Conservation (phyloP, 495 filamentous ascomycete genomes). For the Evernia prunastri region DNA sequence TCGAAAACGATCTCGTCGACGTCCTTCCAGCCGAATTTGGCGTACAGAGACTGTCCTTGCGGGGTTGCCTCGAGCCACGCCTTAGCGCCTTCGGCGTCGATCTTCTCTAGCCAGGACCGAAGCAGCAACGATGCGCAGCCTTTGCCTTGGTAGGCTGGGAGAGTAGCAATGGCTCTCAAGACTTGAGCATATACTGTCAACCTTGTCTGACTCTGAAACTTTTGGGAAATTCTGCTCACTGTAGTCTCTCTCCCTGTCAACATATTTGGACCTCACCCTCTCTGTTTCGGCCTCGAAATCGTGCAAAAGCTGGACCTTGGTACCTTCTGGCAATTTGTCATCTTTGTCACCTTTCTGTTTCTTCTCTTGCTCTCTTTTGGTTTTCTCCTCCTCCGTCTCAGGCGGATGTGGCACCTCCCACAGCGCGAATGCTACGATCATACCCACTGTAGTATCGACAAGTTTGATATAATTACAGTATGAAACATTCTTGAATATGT, state of each 20-base stretch:
- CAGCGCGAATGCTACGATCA: slow-evolving; percentile 14
- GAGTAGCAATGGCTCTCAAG: slow-evolving; percentile 25
- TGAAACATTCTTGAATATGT: slow-evolving; percentile 6
- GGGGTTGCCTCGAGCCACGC: slow-evolving; percentile 34
- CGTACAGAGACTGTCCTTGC: slow-evolving; percentile 31
- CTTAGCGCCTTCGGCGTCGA: slow-evolving; percentile 27
- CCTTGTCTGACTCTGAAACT: not conserved
- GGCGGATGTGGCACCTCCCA: slow-evolving; percentile 13
- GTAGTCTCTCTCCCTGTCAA: slow-evolving; percentile 19
- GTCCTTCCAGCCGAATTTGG: slow-evolving; percentile 34
- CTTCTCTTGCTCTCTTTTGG: not conserved
- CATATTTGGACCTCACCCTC: slow-evolving; percentile 19
- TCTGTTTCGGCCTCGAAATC: slow-evolving; percentile 18
- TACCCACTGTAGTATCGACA: slow-evolving; percentile 7
- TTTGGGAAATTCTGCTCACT: slow-evolving; percentile 14
- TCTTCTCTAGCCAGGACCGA: slow-evolving; percentile 27
- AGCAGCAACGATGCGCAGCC: slow-evolving; percentile 33
- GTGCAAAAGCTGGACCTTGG: slow-evolving; percentile 11
- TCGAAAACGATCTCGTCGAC: slow-evolving; percentile 32
- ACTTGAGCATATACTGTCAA: slow-evolving; percentile 15
- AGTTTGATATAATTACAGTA: slow-evolving; percentile 7
- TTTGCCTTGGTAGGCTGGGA: slow-evolving; percentile 34
- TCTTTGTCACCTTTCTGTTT: not conserved
- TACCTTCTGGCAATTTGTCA: slow-evolving; percentile 6
- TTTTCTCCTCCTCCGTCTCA: slow-evolving; percentile 3